Percentiles rank a stretch among this genome's conserved stretches.
These are phyloP conservation scores for Colletotrichum melonis DNA, from an alignment of 2,329 filamentous ascomycete genomes.

Conservation along the genomic window DNA sequence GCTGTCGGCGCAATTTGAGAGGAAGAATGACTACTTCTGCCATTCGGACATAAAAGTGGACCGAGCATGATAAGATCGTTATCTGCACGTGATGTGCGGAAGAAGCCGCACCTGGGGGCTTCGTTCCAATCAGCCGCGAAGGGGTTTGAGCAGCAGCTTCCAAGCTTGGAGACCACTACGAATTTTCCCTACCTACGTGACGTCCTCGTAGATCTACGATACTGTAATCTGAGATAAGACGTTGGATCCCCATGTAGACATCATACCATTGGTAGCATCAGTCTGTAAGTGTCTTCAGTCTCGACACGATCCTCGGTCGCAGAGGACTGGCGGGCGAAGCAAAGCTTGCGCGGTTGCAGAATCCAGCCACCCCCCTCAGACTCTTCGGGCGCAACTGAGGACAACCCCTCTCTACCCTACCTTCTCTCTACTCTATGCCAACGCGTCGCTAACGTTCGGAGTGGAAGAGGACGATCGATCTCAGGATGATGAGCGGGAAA, in stretches of 20 bases:
- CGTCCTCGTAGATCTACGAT: conserved; percentile 8
- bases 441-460: conserved; percentile 4
- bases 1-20: not conserved
- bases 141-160: conserved; percentile 25
- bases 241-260: conserved; percentile 29
- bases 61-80: not conserved
- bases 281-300: conserved; percentile 30
- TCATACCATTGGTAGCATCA: conserved; percentile 7
- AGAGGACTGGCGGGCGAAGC: conserved; percentile 2
- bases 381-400: conserved; percentile 9
- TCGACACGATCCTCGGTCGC: not conserved
- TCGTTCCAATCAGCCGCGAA: conserved; percentile 27
- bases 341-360: conserved; percentile 30
- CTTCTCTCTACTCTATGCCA: not conserved
- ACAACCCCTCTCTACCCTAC: not conserved
- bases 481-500: conserved; percentile 37
- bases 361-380: conserved; percentile 22
- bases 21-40: not conserved
- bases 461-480: conserved; percentile 27
- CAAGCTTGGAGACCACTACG: conserved; percentile 25
- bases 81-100: conserved; percentile 32
- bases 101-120: conserved; percentile 13
- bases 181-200: conserved; percentile 22
- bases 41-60: not conserved
- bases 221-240: not conserved